Evolutionary conservation across 2,329 filamentous ascomycete species (phyloP).

Genomic region (Dissoconium aciculare): DNA sequence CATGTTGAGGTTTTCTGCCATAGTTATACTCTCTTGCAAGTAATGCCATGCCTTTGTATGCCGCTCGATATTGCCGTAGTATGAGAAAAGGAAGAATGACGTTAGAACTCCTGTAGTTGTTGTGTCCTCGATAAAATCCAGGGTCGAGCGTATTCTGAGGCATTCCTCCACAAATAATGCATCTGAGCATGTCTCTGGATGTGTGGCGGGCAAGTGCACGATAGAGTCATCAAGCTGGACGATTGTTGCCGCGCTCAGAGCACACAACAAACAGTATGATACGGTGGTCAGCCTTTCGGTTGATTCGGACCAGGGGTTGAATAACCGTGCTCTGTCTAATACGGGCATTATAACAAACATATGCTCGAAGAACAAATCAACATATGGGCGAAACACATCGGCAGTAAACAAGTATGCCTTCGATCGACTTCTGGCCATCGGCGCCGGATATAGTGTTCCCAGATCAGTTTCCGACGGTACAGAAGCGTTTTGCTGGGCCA

Average conservation of each 20-base stretch:
- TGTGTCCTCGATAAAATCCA: conserved; percentile 20
- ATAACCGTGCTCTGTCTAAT: conserved; percentile 19
- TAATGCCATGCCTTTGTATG: conserved; percentile 23
- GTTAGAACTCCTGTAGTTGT: conserved; percentile 22
- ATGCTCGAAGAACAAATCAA: conserved; percentile 23
- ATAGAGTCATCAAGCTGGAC: conserved; percentile 23
- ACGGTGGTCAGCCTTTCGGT: conserved; percentile 15
- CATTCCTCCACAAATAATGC: conserved; percentile 24
- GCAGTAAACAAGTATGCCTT: too few relatives aligned
- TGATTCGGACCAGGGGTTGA: conserved; percentile 17
- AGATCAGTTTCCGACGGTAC: too few relatives aligned
- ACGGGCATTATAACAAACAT: conserved; percentile 26
- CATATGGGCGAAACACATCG: conserved; percentile 21
- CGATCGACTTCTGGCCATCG: too few relatives aligned
- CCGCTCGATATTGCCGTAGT: conserved; percentile 23
- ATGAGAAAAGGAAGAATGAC: conserved; percentile 25
- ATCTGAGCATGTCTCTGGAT: conserved; percentile 14
- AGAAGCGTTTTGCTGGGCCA: too few relatives aligned
- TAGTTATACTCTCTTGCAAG: conserved; percentile 23
- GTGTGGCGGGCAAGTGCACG: conserved; percentile 16
- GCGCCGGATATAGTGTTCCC: too few relatives aligned
- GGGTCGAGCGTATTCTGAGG: conserved; percentile 18
- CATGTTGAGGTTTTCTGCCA: conserved; percentile 21
- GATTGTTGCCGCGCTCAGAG: conserved; percentile 22
- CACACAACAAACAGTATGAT: conserved; percentile 22